Percentiles rank a stretch among this genome's conserved stretches.
Conservation (phyloP, 2,329 filamentous ascomycete genomes). For the Stachybotrys chartarum region DNA sequence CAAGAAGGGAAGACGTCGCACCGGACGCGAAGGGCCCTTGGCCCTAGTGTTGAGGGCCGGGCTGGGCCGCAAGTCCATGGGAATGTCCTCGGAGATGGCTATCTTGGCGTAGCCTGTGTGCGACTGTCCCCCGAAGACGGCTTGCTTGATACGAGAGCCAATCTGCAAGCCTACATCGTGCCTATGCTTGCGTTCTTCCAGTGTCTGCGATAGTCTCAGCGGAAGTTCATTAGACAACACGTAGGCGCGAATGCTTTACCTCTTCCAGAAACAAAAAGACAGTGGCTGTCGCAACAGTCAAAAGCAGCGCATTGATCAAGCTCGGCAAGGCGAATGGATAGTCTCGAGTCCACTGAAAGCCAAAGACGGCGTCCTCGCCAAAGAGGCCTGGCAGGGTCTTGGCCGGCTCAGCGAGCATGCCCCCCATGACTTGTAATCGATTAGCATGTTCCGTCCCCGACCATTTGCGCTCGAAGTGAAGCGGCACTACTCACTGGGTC, state of each 20-base stretch:
- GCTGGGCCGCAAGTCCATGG: not conserved
- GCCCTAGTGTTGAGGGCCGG: not conserved
- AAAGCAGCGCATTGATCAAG: slow-evolving; percentile 55
- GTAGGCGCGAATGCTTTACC: slow-evolving; percentile 22
- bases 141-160: slow-evolving; percentile 21
- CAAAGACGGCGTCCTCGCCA: slow-evolving; percentile 49
- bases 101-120: slow-evolving; percentile 23
- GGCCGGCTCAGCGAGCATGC: slow-evolving; percentile 60
- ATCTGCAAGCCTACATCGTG: slow-evolving; percentile 37
- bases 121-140: slow-evolving; percentile 17
- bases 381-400: slow-evolving; percentile 56
- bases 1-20: slow-evolving; percentile 25
- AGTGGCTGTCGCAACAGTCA: slow-evolving; percentile 44
- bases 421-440: slow-evolving; percentile 44
- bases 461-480: too few species aligned
- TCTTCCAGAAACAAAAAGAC: slow-evolving; percentile 63
- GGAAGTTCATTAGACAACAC: slow-evolving; percentile 1
- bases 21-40: slow-evolving; percentile 4
- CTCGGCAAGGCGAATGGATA: slow-evolving; percentile 68
- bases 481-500: slow-evolving; percentile 27
- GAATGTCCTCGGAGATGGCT: slow-evolving; percentile 8
- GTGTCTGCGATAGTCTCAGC: slow-evolving; percentile 27
- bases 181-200: slow-evolving; percentile 34
- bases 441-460: slow-evolving; percentile 2
- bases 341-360: slow-evolving; percentile 54